Evolutionary conservation across 2,329 filamentous ascomycete species (phyloP).

Genomic region (Fusarium secorum): DNA sequence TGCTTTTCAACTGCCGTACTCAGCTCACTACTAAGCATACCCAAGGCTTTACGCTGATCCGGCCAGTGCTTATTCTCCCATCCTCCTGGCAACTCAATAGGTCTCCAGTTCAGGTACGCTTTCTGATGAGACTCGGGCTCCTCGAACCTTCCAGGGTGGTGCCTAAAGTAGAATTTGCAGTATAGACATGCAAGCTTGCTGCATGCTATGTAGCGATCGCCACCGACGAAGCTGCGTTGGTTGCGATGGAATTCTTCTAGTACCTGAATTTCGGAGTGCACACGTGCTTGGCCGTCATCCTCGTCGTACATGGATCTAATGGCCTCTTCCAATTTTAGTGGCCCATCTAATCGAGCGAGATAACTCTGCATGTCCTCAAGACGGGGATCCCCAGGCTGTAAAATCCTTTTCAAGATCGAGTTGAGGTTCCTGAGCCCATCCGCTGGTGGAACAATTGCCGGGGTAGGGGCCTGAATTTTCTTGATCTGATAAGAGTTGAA

Average conservation of each 20-base stretch:
- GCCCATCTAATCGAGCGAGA: slow-evolving; percentile 1
- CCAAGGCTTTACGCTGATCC: slow-evolving; percentile 18
- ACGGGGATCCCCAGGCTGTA: slow-evolving; percentile 17
- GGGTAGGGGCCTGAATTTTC: slow-evolving; percentile 16
- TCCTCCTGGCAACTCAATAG: slow-evolving; percentile 9
- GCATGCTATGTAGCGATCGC: slow-evolving; percentile 57
- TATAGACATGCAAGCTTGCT: slow-evolving; percentile 62
- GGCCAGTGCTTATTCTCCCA: slow-evolving; percentile 1
- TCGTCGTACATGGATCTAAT: slow-evolving; percentile 19
- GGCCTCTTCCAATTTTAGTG: neutral
- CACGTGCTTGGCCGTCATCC: slow-evolving; percentile 37
- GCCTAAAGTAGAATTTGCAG: slow-evolving; percentile 54
- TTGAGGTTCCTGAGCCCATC: slow-evolving; percentile 44
- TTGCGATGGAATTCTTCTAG: slow-evolving; percentile 55
- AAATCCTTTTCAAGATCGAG: slow-evolving; percentile 47
- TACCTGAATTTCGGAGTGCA: slow-evolving; percentile 40
- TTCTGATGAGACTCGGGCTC: slow-evolving; percentile 51
- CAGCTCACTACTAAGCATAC: slow-evolving; percentile 15
- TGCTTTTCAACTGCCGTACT: slow-evolving; percentile 1
- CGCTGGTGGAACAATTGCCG: slow-evolving; percentile 30
- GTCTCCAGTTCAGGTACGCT: slow-evolving; percentile 53
- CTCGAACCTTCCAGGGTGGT: slow-evolving; percentile 48
- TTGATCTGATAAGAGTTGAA: slow-evolving; percentile 44
- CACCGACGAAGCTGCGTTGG: slow-evolving; percentile 45
- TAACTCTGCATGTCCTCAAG: neutral